Evolutionary conservation across 2,329 filamentous ascomycete genomes (phyloP).

Genomic region (Xylogone sp.): DNA sequence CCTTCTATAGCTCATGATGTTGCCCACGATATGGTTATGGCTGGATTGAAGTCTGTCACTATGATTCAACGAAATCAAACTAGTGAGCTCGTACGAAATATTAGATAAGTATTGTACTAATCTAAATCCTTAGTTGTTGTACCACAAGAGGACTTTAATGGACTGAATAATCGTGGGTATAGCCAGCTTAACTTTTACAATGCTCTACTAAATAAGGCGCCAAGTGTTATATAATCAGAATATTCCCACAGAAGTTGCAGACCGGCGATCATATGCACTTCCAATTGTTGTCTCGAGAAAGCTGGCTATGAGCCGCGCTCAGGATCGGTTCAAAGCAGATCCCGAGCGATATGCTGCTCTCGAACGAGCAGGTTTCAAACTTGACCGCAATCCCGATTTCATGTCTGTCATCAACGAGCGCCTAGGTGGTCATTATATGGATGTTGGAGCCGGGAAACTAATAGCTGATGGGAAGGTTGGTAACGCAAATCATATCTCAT

Average conservation of each 20-base stretch:
- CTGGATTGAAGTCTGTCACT: constrained; percentile 35
- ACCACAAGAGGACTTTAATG: too few species aligned
- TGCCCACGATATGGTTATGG: constrained; percentile 60
- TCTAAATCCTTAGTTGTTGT: too few species aligned
- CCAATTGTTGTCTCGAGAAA: constrained; percentile 5
- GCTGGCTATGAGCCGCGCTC: background rate
- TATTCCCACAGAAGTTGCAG: constrained; percentile 3
- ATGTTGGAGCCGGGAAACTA: constrained; percentile 45
- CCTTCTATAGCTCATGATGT: constrained; percentile 66
- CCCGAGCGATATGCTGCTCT: constrained; percentile 5
- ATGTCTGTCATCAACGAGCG: constrained; percentile 50
- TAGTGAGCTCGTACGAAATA: too few species aligned
- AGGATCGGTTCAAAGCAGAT: background rate
- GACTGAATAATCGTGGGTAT: too few species aligned
- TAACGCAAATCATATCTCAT: too few species aligned
- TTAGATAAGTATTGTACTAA: too few species aligned
- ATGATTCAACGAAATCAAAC: constrained; percentile 46
- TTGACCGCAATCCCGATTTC: background rate
- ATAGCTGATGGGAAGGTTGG: constrained; percentile 46
- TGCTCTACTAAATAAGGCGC: too few species aligned
- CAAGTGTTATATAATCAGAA: constrained; percentile 6
- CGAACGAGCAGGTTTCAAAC: background rate
- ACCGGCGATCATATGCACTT: background rate
- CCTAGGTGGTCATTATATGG: constrained; percentile 55
- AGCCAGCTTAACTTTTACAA: too few species aligned